Evolutionary conservation across 2,329 filamentous ascomycete species (phyloP).

Genomic region (Penicillium italicum): DNA sequence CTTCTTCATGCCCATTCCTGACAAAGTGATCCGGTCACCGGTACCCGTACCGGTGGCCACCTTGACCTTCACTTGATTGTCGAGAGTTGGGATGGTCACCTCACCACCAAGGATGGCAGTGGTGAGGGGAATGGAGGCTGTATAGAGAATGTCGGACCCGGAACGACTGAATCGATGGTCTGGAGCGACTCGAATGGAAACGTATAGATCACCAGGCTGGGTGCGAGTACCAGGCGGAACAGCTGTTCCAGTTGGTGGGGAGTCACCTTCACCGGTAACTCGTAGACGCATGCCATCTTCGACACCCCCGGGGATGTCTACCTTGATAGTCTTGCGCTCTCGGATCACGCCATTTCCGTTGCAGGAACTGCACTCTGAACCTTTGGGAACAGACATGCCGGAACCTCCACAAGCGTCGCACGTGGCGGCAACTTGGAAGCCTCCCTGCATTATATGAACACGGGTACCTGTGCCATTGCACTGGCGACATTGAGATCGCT

Average conservation of each 20-base stretch:
- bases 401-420: slow-evolving; percentile 77
- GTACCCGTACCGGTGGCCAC: slow-evolving; percentile 88
- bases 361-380: slow-evolving; percentile 77
- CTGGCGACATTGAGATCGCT: slow-evolving; percentile 67
- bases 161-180: slow-evolving; percentile 85
- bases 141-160: slow-evolving; percentile 89
- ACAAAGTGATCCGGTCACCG: slow-evolving; percentile 83
- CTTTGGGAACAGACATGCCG: slow-evolving; percentile 71
- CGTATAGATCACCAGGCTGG: slow-evolving; percentile 83
- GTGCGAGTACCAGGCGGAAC: slow-evolving; percentile 60
- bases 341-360: slow-evolving; percentile 77
- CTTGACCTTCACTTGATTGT: slow-evolving; percentile 85
- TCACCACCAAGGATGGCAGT: slow-evolving; percentile 91
- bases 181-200: slow-evolving; percentile 82
- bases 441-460: slow-evolving; percentile 84
- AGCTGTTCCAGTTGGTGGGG: slow-evolving; percentile 69
- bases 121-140: slow-evolving; percentile 83
- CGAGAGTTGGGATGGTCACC: slow-evolving; percentile 81
- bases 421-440: slow-evolving; percentile 93
- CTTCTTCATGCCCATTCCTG: slow-evolving; percentile 91
- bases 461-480: slow-evolving; percentile 85
- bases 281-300: slow-evolving; percentile 94
- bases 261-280: slow-evolving; percentile 81
- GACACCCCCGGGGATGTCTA: slow-evolving; percentile 92
- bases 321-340: slow-evolving; percentile 75